These are phyloP conservation scores for Suhomyces ambrosiae DNA, from an alignment of 1,139 yeast species.

Conservation along the genomic window DNA sequence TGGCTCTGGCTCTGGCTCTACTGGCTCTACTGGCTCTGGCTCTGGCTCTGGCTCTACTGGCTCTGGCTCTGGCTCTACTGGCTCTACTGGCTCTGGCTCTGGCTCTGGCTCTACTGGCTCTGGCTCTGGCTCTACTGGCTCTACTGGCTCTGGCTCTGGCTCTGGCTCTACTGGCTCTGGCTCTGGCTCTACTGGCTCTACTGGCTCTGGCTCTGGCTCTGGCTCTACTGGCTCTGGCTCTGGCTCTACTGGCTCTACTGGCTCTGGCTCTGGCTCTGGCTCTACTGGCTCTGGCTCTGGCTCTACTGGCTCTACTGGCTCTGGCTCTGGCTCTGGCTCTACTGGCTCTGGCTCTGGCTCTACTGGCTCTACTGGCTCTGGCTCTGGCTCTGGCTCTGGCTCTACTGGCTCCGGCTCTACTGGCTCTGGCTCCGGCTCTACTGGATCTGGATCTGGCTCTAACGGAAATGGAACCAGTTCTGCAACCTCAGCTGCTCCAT, in stretches of 20 bases:
- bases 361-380: neutral
- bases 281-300: neutral
- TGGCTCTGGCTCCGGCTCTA: slow-evolving; percentile 7
- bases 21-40: too few relatives aligned
- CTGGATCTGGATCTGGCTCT: slow-evolving; percentile 2
- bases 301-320: neutral
- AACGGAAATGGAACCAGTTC: too few relatives aligned
- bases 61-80: too few relatives aligned
- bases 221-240: slow-evolving; percentile 1
- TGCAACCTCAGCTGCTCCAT: slow-evolving; percentile 14
- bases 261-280: slow-evolving; percentile 11
- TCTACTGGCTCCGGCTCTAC: slow-evolving; percentile 3
- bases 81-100: too few relatives aligned
- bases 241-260: neutral
- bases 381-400: slow-evolving; percentile 12
- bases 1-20: too few relatives aligned
- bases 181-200: too few relatives aligned
- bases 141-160: too few relatives aligned
- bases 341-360: slow-evolving; percentile 1
- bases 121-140: too few relatives aligned
- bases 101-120: too few relatives aligned
- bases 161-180: too few relatives aligned
- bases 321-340: neutral
- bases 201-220: too few relatives aligned
- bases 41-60: too few relatives aligned